Conservation (phyloP, 352 stramenopile genomes). For the Globisporangium alternatum region DNA sequence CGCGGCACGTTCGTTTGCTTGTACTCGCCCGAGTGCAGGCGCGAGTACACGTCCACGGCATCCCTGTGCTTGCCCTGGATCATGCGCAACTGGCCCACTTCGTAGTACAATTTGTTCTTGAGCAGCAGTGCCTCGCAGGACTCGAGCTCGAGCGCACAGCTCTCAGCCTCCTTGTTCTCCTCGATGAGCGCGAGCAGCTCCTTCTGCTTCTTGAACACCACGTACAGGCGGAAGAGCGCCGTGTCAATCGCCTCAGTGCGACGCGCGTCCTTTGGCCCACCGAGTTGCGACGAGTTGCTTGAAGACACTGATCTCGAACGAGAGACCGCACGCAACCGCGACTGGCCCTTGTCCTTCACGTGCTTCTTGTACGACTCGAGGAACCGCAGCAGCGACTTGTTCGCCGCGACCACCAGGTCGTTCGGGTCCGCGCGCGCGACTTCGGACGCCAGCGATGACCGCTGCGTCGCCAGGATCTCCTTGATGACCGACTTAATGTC, state of each 20-base stretch:
- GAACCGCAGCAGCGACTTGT: slow-evolving; percentile 80
- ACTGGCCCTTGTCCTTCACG: slow-evolving; percentile 64
- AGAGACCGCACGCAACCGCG: slow-evolving; percentile 34
- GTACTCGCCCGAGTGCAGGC: slow-evolving; percentile 73
- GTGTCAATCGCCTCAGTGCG: slow-evolving; percentile 84
- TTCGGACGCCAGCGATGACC: slow-evolving; percentile 45
- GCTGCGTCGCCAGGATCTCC: slow-evolving; percentile 53
- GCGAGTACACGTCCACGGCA: slow-evolving; percentile 80
- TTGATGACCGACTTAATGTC: slow-evolving; percentile 80
- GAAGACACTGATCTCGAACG: slow-evolving; percentile 37
- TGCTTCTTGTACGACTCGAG: slow-evolving; percentile 81
- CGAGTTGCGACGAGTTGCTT: slow-evolving; percentile 15
- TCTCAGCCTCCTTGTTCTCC: slow-evolving; percentile 57
- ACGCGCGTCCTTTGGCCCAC: slow-evolving; percentile 60
- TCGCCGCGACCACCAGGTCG: slow-evolving; percentile 55
- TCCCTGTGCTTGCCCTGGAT: slow-evolving; percentile 68
- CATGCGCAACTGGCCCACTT: slow-evolving; percentile 64
- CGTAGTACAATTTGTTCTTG: slow-evolving; percentile 81
- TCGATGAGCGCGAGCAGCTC: slow-evolving; percentile 75
- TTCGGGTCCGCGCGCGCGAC: slow-evolving; percentile 53
- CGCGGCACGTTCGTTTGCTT: slow-evolving; percentile 86
- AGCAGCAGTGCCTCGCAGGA: slow-evolving; percentile 62
- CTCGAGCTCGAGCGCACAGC: slow-evolving; percentile 61
- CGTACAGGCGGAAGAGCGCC: slow-evolving; percentile 76
- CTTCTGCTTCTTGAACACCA: slow-evolving; percentile 77